Evolutionary conservation across 2,329 filamentous ascomycete genomes (phyloP).

Genomic region (Penicillium corylophilum): DNA sequence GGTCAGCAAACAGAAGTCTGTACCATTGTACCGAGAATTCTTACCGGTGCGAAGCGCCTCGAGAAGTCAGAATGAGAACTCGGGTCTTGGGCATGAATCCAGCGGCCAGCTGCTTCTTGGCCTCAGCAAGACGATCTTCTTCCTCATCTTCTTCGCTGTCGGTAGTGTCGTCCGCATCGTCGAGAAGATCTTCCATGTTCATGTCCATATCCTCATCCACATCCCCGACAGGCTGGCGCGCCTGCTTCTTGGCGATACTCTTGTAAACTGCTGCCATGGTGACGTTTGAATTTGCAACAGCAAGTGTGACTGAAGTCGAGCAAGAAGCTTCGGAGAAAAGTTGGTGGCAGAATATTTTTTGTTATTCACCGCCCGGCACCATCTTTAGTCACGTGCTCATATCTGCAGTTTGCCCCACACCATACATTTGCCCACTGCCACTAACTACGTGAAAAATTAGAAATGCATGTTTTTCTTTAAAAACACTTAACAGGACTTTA

Average conservation of each 20-base stretch:
- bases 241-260: constrained; percentile 62
- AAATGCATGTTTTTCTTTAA: too few species aligned
- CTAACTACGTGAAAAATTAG: too few species aligned
- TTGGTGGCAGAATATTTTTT: constrained; percentile 40
- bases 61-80: constrained; percentile 85
- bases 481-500: too few species aligned
- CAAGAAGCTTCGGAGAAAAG: constrained; percentile 29
- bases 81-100: constrained; percentile 51
- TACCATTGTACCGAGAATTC: constrained; percentile 16
- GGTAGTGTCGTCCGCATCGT: constrained; percentile 38
- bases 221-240: constrained; percentile 49
- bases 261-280: constrained; percentile 74
- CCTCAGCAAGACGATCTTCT: constrained; percentile 24
- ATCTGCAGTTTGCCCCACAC: neutral
- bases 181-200: constrained; percentile 39
- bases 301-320: constrained; percentile 11
- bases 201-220: constrained; percentile 45
- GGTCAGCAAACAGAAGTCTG: constrained; percentile 8
- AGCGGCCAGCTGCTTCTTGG: constrained; percentile 34
- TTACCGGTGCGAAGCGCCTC: constrained; percentile 86
- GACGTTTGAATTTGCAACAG: constrained; percentile 13
- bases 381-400: constrained; percentile 22
- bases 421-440: neutral
- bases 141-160: constrained; percentile 40
- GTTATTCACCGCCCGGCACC: constrained; percentile 28